phyloP scores from a whole-genome alignment of 208 protist genomes.

The Porcisia hertigi region DNA sequence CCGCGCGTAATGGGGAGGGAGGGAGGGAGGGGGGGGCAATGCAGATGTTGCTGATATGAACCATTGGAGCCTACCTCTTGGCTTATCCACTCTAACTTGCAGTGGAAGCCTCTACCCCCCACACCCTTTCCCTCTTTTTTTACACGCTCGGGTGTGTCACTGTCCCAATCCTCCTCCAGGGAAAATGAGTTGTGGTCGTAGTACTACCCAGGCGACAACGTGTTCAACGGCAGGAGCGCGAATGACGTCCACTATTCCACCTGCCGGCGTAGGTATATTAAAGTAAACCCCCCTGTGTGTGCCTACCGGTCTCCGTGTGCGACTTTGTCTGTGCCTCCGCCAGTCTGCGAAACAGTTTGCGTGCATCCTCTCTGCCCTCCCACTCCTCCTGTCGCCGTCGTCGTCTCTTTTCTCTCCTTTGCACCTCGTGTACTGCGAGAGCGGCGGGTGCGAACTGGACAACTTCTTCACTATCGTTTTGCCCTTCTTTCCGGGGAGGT shows the following conservation, averaged over 20 bases:
- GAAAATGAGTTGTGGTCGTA: background rate
- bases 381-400: background rate
- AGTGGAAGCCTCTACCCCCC: too few relatives aligned
- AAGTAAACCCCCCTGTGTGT: background rate
- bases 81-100: too few relatives aligned
- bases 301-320: background rate
- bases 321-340: background rate
- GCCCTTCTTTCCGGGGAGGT: too few relatives aligned
- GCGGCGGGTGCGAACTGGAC: too few relatives aligned
- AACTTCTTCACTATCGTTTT: background rate
- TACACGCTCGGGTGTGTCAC: background rate
- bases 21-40: too few relatives aligned
- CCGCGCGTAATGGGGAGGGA: too few relatives aligned
- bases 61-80: too few relatives aligned
- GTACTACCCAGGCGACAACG: background rate
- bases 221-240: background rate
- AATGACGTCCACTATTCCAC: background rate
- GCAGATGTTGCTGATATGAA: too few relatives aligned
- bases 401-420: background rate
- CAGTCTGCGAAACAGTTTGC: background rate
- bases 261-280: background rate
- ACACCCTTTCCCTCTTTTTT: slow-evolving; percentile 2
- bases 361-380: background rate
- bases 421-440: background rate
- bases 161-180: background rate